Percentiles rank a stretch among this genome's conserved stretches.
Conservation (phyloP, 2,329 filamentous ascomycete genomes). For the Talaromyces sp. region DNA sequence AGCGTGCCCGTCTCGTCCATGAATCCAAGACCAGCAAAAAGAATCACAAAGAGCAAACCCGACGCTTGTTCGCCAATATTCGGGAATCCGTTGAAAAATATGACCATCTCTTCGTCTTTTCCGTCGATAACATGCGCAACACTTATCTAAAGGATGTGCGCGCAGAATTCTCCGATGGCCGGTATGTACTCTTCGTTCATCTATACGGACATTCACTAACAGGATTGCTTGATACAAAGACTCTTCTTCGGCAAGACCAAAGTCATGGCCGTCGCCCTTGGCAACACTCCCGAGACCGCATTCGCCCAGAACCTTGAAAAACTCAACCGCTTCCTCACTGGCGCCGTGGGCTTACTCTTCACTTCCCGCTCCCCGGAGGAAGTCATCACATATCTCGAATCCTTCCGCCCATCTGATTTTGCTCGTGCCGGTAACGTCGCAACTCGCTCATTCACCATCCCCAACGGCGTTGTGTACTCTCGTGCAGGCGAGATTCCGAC, state of each 20-base stretch:
- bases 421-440: slow-evolving; percentile 80
- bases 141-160: slow-evolving; percentile 90
- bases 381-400: slow-evolving; percentile 69
- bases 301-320: slow-evolving; percentile 72
- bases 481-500: slow-evolving; percentile 71
- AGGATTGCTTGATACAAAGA: slow-evolving; percentile 43
- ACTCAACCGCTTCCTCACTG: slow-evolving; percentile 67
- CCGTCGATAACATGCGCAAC: slow-evolving; percentile 97
- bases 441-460: slow-evolving; percentile 72
- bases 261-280: slow-evolving; percentile 95
- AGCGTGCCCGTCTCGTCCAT: slow-evolving; percentile 83
- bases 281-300: slow-evolving; percentile 71
- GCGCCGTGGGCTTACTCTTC: slow-evolving; percentile 86
- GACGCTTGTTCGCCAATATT: slow-evolving; percentile 82
- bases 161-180: slow-evolving; percentile 76
- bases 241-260: slow-evolving; percentile 99
- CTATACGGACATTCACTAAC: not conserved
- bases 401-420: slow-evolving; percentile 76
- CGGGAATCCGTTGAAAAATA: slow-evolving; percentile 81
- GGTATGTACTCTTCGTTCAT: slow-evolving; percentile 49
- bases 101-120: slow-evolving; percentile 89
- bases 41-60: slow-evolving; percentile 80
- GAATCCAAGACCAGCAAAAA: slow-evolving; percentile 91
- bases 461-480: slow-evolving; percentile 76
- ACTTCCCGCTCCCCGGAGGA: slow-evolving; percentile 69